A percentile compares a stretch with the other conserved stretches of the same genome.
Conservation (phyloP, 306 rosid genomes). For the Cicer yamashitae region DNA sequence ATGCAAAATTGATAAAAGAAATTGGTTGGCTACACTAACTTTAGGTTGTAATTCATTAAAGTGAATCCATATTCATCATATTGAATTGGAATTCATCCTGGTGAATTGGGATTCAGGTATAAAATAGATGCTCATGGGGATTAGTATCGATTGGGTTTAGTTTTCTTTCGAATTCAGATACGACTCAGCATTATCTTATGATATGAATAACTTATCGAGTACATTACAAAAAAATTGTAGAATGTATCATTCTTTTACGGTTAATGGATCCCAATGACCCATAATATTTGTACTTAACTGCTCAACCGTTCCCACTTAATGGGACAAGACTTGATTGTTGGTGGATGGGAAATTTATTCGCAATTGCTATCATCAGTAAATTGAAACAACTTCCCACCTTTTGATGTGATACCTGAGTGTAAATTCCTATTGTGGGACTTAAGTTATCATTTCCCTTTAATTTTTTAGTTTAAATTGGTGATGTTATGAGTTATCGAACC, state of each 20-base stretch:
- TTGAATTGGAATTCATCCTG: no score
- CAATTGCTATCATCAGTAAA: background rate
- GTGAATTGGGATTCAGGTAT: background rate
- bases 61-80: no score
- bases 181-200: background rate
- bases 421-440: background rate
- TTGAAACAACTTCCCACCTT: background rate
- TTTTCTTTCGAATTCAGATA: background rate
- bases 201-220: background rate
- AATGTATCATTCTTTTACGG: background rate
- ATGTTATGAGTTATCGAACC: background rate
- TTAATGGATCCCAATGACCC: background rate
- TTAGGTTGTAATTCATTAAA: background rate
- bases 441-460: background rate
- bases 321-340: conserved; percentile 23
- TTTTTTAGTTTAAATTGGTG: background rate
- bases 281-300: background rate
- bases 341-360: background rate
- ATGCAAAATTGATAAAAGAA: no score
- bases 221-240: background rate
- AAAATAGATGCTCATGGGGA: background rate
- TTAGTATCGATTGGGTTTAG: background rate
- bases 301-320: background rate
- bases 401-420: background rate
- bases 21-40: background rate